Percentiles rank a stretch among this genome's conserved stretches.
Evolutionary conservation across 148 eudicot genomes (phyloP).

Genomic region (Oxyria digyna): DNA sequence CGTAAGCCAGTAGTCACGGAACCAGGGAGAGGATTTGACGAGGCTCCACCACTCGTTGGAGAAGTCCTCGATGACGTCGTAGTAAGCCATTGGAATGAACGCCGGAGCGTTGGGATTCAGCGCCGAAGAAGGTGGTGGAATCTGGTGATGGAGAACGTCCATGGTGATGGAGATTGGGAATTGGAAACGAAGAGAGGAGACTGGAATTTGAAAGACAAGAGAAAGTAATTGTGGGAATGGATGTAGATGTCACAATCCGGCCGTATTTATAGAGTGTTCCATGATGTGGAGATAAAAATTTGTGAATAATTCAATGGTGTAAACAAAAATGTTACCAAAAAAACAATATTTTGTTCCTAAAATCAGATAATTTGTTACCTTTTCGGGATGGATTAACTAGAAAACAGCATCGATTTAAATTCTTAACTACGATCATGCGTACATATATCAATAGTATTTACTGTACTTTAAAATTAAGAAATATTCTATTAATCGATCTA

Average conservation of each 20-base stretch:
- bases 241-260: not conserved
- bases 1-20: conserved; percentile 83
- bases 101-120: conserved; percentile 79
- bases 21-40: conserved; percentile 63
- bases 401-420: too few relatives aligned
- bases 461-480: too few relatives aligned
- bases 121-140: conserved; percentile 18
- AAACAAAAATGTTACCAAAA: not conserved
- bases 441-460: too few relatives aligned
- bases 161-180: not conserved
- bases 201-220: not conserved
- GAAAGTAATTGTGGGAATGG: not conserved
- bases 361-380: not conserved
- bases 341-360: not conserved
- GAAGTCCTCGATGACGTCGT: conserved; percentile 64
- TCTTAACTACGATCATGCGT: too few relatives aligned
- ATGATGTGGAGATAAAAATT: not conserved
- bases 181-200: not conserved
- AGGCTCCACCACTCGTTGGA: conserved; percentile 82
- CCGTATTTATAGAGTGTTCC: not conserved
- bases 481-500: too few relatives aligned
- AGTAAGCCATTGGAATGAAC: conserved; percentile 63
- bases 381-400: not conserved
- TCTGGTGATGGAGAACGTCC: conserved; percentile 1
- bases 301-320: not conserved